A percentile compares a stretch with the other conserved stretches of the same genome.
Conservation (phyloP, 1,284 basidiomycete species). For the Moesziomyces parantarcticus region DNA sequence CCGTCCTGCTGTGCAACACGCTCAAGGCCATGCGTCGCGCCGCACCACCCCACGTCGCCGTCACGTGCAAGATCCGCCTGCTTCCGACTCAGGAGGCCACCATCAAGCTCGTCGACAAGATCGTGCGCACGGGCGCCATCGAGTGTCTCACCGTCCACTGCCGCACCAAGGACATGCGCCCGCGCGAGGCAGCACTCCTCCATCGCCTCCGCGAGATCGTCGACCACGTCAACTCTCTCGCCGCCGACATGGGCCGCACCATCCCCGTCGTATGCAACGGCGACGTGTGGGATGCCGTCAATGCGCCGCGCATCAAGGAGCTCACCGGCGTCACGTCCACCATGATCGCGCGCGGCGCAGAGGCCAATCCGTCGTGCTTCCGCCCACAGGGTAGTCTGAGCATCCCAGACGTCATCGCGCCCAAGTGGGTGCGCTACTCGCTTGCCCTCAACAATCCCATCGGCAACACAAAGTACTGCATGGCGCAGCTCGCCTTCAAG, state of each 20-base stretch:
- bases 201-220: conserved; percentile 85
- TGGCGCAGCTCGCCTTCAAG: conserved; percentile 70
- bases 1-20: conserved; percentile 85
- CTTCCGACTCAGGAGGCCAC: conserved; percentile 88
- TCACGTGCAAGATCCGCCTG: conserved; percentile 82
- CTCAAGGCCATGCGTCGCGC: conserved; percentile 63
- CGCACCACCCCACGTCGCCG: conserved; percentile 72
- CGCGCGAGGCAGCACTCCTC: conserved; percentile 81
- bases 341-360: conserved; percentile 95
- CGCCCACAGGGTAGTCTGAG: conserved; percentile 68
- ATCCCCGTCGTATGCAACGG: conserved; percentile 92
- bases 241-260: conserved; percentile 71
- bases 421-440: conserved; percentile 59
- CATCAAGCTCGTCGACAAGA: conserved; percentile 83
- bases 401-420: conserved; percentile 56
- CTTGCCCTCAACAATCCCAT: conserved; percentile 75
- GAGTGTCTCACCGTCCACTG: conserved; percentile 93
- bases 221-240: conserved; percentile 77
- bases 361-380: conserved; percentile 91
- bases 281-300: conserved; percentile 83
- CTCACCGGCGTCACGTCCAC: conserved; percentile 81
- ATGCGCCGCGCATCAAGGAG: conserved; percentile 79
- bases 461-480: conserved; percentile 90
- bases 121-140: conserved; percentile 83
- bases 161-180: conserved; percentile 91